Evolutionary conservation across 306 rosid genomes (phyloP).

Genomic region (Benincasa hispida): DNA sequence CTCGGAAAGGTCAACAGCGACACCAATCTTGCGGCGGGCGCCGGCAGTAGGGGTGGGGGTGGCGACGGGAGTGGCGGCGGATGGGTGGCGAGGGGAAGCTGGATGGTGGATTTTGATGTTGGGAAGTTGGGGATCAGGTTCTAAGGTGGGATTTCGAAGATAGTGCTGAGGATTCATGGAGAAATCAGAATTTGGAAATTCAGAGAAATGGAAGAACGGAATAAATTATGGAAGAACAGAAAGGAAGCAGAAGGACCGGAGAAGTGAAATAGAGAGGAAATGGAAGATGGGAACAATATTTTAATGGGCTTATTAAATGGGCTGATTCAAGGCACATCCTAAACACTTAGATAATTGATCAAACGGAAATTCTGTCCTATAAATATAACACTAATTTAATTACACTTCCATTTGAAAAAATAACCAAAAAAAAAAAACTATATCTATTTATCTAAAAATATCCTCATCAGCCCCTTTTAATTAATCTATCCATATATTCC

Average conservation of each 20-base stretch:
- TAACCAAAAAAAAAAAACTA: too few species aligned
- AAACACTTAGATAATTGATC: too few species aligned
- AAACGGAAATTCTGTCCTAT: too few species aligned
- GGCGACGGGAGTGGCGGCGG: conserved; percentile 25
- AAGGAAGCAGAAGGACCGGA: too few species aligned
- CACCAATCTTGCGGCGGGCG: conserved; percentile 89
- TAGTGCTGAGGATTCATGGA: conserved; percentile 27
- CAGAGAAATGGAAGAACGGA: background rate
- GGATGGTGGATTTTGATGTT: conserved; percentile 85
- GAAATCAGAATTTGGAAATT: background rate
- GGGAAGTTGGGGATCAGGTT: conserved; percentile 65
- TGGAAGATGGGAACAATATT: background rate
- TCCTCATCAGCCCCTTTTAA: too few species aligned
- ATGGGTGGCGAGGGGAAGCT: conserved; percentile 13
- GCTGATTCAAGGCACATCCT: background rate
- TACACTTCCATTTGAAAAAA: too few species aligned
- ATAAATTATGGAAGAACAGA: background rate
- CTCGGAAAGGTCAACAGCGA: conserved; percentile 90
- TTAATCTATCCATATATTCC: too few species aligned
- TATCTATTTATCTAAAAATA: too few species aligned
- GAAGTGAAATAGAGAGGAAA: background rate
- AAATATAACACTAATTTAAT: too few species aligned
- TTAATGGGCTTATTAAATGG: background rate
- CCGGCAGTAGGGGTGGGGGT: conserved; percentile 91
- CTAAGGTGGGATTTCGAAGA: conserved; percentile 18